phyloP scores from a whole-genome alignment of 768 basidiomycete genomes.

The Melanogaster broomeanus region DNA sequence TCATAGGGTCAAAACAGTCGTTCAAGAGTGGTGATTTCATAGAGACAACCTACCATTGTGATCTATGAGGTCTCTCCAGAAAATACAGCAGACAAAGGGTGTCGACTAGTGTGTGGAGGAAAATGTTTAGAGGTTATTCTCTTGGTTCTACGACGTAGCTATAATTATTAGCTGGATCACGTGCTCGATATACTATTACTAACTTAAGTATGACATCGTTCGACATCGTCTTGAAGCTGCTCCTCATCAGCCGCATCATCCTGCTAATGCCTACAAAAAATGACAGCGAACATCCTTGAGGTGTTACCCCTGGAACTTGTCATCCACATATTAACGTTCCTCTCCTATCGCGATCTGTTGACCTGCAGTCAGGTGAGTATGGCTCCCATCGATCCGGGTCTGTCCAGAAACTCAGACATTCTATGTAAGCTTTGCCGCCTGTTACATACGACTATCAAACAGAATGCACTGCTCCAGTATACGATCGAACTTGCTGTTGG shows the following conservation, averaged over 20 bases:
- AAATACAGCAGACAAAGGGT: no score
- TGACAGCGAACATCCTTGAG: slow-evolving; percentile 9
- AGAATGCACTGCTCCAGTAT: slow-evolving; percentile 40
- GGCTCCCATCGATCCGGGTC: not conserved
- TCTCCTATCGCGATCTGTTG: slow-evolving; percentile 26
- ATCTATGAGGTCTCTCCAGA: no score
- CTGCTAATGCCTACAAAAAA: not conserved
- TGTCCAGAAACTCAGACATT: not conserved
- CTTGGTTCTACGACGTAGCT: no score
- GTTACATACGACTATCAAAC: slow-evolving; percentile 28
- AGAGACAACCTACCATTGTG: no score
- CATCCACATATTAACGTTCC: slow-evolving; percentile 18
- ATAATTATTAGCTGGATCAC: no score
- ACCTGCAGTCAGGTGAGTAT: slow-evolving; percentile 29
- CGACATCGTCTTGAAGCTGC: no score
- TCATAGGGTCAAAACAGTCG: slow-evolving; percentile 3
- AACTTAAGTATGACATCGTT: not conserved
- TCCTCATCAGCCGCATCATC: no score
- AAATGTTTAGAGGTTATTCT: no score
- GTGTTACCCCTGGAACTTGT: slow-evolving; percentile 27
- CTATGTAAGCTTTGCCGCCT: slow-evolving; percentile 35
- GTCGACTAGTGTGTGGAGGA: no score
- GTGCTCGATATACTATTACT: not conserved
- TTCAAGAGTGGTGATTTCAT: no score
- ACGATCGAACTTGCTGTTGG: slow-evolving; percentile 46